Evolutionary conservation across 1,139 yeast species (phyloP), one percentile per base, ranked within the genome.

Genomic region (Scheffersomyces titani): DNA sequence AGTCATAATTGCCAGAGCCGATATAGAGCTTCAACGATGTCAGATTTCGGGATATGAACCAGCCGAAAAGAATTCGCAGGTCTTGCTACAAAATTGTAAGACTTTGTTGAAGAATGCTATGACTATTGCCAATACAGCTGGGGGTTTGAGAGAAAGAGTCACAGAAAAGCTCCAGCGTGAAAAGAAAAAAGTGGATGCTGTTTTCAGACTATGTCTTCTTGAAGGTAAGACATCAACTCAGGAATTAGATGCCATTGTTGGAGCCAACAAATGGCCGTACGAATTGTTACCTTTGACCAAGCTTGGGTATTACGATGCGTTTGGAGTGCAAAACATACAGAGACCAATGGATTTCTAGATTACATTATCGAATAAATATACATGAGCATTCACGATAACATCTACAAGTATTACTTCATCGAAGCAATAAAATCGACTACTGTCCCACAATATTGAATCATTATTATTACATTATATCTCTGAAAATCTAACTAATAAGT

Each of bases 1-100:
- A 5, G 69, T 83, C 0, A 65, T 77, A 47, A 78, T 83, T 24
- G 85, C 82, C 47, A 69, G 87, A 55, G 78, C 85, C 1, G 88
- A 84, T 64, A 73, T 83, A 5, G 87, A 83, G 54, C 63, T 82
- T n/a, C 86, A 83, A 65, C 70, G 87, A 57, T 68, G 79, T 22
- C 75, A 71, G 53, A 53, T 83, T 0, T 54, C 52, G 2, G 65
- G 69, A 22, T 61, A 62, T 50, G 75, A 70, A 22, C 68, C 69
- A 30, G 76, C 83, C 0, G 61, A 58, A 5, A 70, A 69, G 49
- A 73, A 73, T 62, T 65, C 59, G 45, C 63, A 59, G 1, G 63
- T 78, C 0, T 68, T 84, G 20, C 54, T 72, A 2, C 68, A 71
- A 16, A 84, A 84, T 59, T 65, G 76, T 47, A 75, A 70, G 52